phyloP scores from a whole-genome alignment of 148 eudicot species.

The Pharnaceum exiguum region DNA sequence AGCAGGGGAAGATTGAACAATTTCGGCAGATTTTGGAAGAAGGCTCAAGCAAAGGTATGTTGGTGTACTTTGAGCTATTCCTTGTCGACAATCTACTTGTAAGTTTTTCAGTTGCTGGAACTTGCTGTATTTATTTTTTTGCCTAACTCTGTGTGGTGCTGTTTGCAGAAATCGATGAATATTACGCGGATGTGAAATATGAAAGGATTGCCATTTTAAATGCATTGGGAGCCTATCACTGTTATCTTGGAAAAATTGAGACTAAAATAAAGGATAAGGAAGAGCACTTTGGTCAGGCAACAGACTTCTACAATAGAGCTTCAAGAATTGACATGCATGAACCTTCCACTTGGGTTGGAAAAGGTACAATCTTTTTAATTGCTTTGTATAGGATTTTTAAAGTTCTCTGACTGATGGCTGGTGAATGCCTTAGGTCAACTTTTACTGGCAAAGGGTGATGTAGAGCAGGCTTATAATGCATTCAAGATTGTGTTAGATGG shows the following conservation, averaged over 20 bases:
- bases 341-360: slow-evolving; percentile 97
- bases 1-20: slow-evolving; percentile 86
- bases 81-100: background rate
- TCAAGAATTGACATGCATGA: slow-evolving; percentile 91
- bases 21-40: slow-evolving; percentile 88
- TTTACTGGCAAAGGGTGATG: slow-evolving; percentile 83
- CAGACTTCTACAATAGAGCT: slow-evolving; percentile 81
- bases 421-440: too few species aligned
- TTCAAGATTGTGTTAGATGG: slow-evolving; percentile 94
- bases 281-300: slow-evolving; percentile 63
- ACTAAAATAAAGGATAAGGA: slow-evolving; percentile 74
- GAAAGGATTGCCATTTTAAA: slow-evolving; percentile 93
- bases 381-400: background rate
- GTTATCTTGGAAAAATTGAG: slow-evolving; percentile 87
- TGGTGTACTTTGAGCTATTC: background rate
- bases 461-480: slow-evolving; percentile 77
- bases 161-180: slow-evolving; percentile 85
- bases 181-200: slow-evolving; percentile 86
- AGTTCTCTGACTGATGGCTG: too few species aligned
- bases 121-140: too few species aligned
- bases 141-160: too few species aligned
- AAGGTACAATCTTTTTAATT: slow-evolving; percentile 40
- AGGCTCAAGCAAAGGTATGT: slow-evolving; percentile 95
- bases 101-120: too few species aligned
- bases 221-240: slow-evolving; percentile 85